Conservation (phyloP, 2,329 filamentous ascomycete genomes). For the Lasiodiplodia theobromae region DNA sequence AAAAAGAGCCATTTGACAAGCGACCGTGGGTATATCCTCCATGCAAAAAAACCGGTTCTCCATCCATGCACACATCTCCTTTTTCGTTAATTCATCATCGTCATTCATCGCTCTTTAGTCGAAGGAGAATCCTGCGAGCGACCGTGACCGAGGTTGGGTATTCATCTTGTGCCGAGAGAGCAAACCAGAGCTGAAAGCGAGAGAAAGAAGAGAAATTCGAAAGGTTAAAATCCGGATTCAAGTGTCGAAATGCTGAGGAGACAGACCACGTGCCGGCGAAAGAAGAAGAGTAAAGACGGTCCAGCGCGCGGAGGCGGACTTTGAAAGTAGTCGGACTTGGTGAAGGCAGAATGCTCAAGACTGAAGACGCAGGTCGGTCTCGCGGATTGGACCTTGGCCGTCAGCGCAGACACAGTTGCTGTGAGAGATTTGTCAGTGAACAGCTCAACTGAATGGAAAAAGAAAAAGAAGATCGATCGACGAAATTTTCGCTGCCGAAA, state of each 20-base stretch:
- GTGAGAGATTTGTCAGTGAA: background rate
- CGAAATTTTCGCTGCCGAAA: background rate
- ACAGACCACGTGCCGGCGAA: background rate
- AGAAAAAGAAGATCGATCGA: background rate
- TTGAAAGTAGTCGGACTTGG: background rate
- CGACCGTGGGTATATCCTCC: conserved; percentile 17
- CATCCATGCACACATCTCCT: background rate
- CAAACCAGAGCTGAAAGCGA: background rate
- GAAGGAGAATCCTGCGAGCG: background rate
- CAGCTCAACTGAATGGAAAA: background rate
- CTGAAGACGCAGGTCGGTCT: background rate
- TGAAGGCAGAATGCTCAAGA: background rate
- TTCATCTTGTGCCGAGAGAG: background rate
- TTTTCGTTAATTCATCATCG: conserved; percentile 3
- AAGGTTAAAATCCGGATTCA: background rate
- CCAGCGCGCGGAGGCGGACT: background rate
- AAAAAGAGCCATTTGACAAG: background rate
- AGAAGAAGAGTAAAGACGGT: background rate
- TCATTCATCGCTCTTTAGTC: background rate
- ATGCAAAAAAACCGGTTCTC: background rate
- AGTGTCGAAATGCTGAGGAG: background rate
- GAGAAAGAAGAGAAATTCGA: background rate
- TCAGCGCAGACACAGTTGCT: conserved; percentile 16
- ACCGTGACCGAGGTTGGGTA: conserved; percentile 8
- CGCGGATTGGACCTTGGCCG: background rate